These are phyloP conservation scores for Passiflora organensis DNA, from an alignment of 345 rosid species.

Conservation along the genomic window DNA sequence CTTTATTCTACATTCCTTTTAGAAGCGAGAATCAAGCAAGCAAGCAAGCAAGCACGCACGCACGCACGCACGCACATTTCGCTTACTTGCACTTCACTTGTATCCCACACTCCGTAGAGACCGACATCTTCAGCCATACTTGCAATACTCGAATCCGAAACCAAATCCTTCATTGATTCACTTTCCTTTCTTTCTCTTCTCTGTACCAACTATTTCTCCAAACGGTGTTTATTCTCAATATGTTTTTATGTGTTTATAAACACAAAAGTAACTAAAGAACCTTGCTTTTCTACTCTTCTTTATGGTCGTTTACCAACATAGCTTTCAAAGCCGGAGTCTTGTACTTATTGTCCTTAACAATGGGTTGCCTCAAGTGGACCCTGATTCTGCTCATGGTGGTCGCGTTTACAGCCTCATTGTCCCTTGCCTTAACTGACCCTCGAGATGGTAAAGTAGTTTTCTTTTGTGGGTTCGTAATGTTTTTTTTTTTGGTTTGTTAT, in stretches of 20 bases:
- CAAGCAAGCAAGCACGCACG: too few relatives aligned
- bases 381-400: conserved; percentile 26
- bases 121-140: not conserved
- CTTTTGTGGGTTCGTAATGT: not conserved
- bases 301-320: not conserved
- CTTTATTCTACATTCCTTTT: not conserved
- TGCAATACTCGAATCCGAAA: too few relatives aligned
- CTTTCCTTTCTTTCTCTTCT: not conserved
- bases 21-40: not conserved
- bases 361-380: conserved; percentile 36
- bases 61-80: not conserved
- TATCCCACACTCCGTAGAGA: not conserved
- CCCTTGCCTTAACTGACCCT: conserved; percentile 44
- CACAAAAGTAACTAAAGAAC: not conserved
- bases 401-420: conserved; percentile 38
- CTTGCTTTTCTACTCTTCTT: not conserved
- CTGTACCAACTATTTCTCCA: not conserved
- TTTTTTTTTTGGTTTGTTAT: not conserved
- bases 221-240: not conserved
- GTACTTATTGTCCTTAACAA: conserved; percentile 8
- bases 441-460: conserved; percentile 50
- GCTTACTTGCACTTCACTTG: not conserved
- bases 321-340: not conserved
- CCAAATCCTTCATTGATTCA: not conserved
- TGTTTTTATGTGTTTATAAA: not conserved